Base-by-base conservation (phyloP, 139 green algal genomes). In the Chlorella sp. region DNA sequence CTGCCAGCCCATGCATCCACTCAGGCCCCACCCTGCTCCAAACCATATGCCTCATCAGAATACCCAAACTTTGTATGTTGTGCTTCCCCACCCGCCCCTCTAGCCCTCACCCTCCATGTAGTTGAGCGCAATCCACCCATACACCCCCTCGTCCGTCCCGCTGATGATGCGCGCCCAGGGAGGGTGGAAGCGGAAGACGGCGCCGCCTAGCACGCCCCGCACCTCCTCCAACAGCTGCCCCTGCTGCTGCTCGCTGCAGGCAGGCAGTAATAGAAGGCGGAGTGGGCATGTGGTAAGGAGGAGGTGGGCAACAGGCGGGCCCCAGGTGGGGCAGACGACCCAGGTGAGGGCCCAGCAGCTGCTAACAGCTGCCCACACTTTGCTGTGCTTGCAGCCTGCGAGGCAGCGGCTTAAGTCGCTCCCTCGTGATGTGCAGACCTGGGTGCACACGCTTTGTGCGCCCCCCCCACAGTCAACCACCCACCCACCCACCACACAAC, bases 41-140 rank as follows among this genome's bases (percentile, higher is more conserved):
- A n/a, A n/a, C n/a, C n/a, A n/a, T n/a, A n/a, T n/a, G n/a, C n/a
- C n/a, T n/a, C n/a, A n/a, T n/a, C n/a, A n/a, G n/a, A n/a, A n/a
- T n/a, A n/a, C n/a, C n/a, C n/a, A n/a, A n/a, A n/a, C n/a, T n/a
- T n/a, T n/a, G n/a, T n/a, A n/a, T n/a, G n/a, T n/a, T n/a, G n/a
- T n/a, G n/a, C n/a, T n/a, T n/a, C 48, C 9, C 7, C 48, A 57
- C 19, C 48, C 18, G 2, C 42, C 42, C 40, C 4, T 71, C 15
- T 3, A 12, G 4, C 7, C 57, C 66, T 39, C 68, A 88, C 84
- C 84, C 3, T 76, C 86, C 60, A 95, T 40, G 85, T 97, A 96
- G 90, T 98, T 98, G 66, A 97, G 91, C 12, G 96, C 93, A 5
- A 97, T 89, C 96, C 96, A 98, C 86, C 96, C 97, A 86, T 94